Evolutionary conservation across 2,329 filamentous ascomycete species (phyloP), one percentile per base, ranked within the genome.

Genomic region (Aschersonia sp.): DNA sequence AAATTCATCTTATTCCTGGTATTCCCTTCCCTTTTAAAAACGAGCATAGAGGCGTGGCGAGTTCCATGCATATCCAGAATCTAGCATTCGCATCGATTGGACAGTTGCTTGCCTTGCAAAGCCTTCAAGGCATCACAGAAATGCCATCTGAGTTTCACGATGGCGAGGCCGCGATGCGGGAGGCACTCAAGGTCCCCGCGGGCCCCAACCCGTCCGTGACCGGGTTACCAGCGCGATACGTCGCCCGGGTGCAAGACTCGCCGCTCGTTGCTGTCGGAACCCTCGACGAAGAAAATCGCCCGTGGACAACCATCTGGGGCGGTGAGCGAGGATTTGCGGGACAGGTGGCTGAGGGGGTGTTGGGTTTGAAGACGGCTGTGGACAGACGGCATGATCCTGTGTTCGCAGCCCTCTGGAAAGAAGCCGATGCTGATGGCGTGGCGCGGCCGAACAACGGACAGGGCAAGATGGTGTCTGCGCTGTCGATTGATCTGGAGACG

Each of bases 301-400:
- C 84, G 1, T 94, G 87, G 87, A 83, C 82, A 12, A 83, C 83
- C 0, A 52, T 94, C 6, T 84, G 83, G 78, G 85, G 85, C n/a
- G 87, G 87, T 12, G 69, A 81, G 49, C 63, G 73, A 1, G 84
- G 83, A 0, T 85, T 90, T 54, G 77, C 79, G 0, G 69, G 73
- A 44, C 73, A 78, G 0, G 65, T 89, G 0, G 79, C 77, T 2
- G 68, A 75, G 41, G 73, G 69, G 1, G 70, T 86, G 8, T 68
- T 94, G 4, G 84, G 78, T 1, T 67, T 88, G 1, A 71, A 73
- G 43, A 76, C 75, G 5, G 60, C 70, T 0, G 79, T 87, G 4
- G 81, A 85, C 53, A 65, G 66, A 32, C 61, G 57, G 8, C 63
- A 78, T 54, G 87, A 94, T 58, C 87, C 87, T 0, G 84, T 94